Evolutionary conservation across 139 green algal species (phyloP).

Genomic region (Closterium sp.): DNA sequence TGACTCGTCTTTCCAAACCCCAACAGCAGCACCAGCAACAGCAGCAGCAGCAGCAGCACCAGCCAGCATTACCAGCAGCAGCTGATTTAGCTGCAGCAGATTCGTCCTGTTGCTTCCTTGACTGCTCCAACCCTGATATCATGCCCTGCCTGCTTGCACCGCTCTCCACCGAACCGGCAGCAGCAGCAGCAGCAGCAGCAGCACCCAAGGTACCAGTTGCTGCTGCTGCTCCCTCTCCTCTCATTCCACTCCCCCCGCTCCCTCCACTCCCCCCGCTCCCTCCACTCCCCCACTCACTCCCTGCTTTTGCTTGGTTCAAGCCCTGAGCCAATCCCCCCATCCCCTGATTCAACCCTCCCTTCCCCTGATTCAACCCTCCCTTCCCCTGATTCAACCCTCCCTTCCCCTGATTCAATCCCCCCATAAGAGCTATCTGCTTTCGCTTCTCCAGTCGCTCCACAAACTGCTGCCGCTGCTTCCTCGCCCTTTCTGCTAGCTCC

Average conservation of each 20-base stretch:
- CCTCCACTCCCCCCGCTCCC: not conserved
- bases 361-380: too few relatives aligned
- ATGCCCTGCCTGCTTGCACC: not conserved
- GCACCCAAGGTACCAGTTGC: too few relatives aligned
- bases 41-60: not conserved
- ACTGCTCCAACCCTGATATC: not conserved
- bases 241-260: not conserved
- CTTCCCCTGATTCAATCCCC: not conserved
- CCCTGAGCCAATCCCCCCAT: too few relatives aligned
- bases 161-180: not conserved
- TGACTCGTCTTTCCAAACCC: not conserved
- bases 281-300: not conserved
- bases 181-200: not conserved
- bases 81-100: not conserved
- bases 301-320: too few relatives aligned
- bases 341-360: too few relatives aligned
- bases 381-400: too few relatives aligned
- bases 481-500: not conserved
- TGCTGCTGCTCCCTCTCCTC: not conserved
- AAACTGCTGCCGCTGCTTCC: not conserved
- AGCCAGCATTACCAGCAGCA: too few relatives aligned
- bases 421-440: not conserved
- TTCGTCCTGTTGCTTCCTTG: too few relatives aligned
- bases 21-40: not conserved
- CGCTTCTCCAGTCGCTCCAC: not conserved